Evolutionary conservation across 1,284 basidiomycete genomes (phyloP).

Genomic region (Wallemia hederae): DNA sequence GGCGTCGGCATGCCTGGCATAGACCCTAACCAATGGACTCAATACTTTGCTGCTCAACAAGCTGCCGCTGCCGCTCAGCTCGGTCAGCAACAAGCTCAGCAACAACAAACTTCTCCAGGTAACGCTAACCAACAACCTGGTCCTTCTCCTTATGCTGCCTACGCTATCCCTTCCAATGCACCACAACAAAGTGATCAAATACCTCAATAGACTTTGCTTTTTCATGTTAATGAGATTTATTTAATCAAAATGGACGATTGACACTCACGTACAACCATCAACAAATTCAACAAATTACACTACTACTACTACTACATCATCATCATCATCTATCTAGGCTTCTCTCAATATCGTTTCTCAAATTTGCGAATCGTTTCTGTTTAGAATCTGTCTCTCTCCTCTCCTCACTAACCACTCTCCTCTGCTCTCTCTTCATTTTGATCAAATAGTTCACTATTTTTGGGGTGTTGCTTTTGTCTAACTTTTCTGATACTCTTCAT

Average conservation of each 20-base stretch:
- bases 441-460: neutral
- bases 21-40: neutral
- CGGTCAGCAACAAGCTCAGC: conserved; percentile 4
- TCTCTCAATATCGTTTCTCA: too few relatives aligned
- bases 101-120: neutral
- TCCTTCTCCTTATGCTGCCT: neutral
- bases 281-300: too few relatives aligned
- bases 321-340: too few relatives aligned
- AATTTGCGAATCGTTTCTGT: too few relatives aligned
- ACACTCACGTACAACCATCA: too few relatives aligned
- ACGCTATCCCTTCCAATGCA: neutral
- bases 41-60: conserved; percentile 1
- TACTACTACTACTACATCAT: too few relatives aligned
- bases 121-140: neutral
- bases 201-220: neutral
- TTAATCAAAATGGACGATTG: neutral
- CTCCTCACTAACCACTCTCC: too few relatives aligned
- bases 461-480: neutral
- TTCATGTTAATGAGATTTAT: neutral
- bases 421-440: neutral
- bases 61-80: neutral
- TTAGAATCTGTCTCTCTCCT: neutral
- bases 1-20: conserved; percentile 30
- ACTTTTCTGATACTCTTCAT: too few relatives aligned
- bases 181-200: neutral